Percentiles rank a stretch among this genome's conserved stretches.
Conservation (phyloP, 805 yeast species). For the Metschnikowia koreensis region DNA sequence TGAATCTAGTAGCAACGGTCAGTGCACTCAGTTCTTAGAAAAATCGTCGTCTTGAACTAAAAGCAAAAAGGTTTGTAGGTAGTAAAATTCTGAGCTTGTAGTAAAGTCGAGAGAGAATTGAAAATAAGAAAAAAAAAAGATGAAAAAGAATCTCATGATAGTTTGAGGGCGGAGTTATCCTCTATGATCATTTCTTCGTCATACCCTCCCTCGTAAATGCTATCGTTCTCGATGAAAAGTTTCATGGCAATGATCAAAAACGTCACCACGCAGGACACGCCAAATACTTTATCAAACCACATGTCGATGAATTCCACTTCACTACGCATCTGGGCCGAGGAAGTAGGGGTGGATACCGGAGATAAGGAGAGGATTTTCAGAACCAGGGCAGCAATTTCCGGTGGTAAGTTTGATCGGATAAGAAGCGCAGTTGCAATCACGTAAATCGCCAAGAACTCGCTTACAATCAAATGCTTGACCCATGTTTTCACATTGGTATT, state of each 20-base stretch:
- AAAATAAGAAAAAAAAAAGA: too few relatives aligned
- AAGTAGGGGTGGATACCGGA: constrained; percentile 14
- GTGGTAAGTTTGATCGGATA: constrained; percentile 48
- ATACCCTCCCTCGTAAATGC: constrained; percentile 21
- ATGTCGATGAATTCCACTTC: constrained; percentile 48
- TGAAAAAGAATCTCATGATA: not conserved
- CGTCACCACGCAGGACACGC: constrained; percentile 39
- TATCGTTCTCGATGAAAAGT: constrained; percentile 17
- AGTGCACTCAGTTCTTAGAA: too few relatives aligned
- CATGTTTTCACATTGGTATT: constrained; percentile 22
- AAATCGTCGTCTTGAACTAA: too few relatives aligned
- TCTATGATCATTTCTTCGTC: constrained; percentile 39
- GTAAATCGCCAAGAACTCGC: constrained; percentile 50
- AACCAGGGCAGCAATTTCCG: constrained; percentile 41
- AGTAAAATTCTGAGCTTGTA: too few relatives aligned
- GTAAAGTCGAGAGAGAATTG: too few relatives aligned
- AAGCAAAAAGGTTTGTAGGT: too few relatives aligned
- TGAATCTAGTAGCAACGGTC: too few relatives aligned
- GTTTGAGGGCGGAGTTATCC: constrained; percentile 10
- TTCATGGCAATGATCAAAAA: constrained; percentile 23
- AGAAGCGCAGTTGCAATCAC: constrained; percentile 51
- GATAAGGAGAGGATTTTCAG: constrained; percentile 38
- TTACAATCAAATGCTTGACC: constrained; percentile 38
- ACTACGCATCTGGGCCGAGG: constrained; percentile 22
- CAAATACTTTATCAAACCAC: constrained; percentile 55